Evolutionary conservation across 2,329 filamentous ascomycete species (phyloP).

Genomic region (Hymenoscyphus albidus): DNA sequence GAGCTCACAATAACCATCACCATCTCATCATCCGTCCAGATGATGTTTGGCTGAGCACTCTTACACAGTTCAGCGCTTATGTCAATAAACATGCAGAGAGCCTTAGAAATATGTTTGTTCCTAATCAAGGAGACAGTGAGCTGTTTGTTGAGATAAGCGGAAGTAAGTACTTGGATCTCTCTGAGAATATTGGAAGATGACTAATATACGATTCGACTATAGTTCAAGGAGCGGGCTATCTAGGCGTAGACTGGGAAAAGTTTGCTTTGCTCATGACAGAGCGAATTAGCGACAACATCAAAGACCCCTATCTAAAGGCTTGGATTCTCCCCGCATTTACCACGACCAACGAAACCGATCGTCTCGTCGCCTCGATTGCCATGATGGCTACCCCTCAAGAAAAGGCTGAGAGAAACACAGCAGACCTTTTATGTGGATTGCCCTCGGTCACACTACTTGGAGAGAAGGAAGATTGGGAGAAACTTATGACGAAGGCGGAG

Average conservation of each 20-base stretch:
- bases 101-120: constrained; percentile 42
- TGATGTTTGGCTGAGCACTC: constrained; percentile 50
- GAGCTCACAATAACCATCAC: constrained; percentile 44
- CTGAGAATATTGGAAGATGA: not conserved
- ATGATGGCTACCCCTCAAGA: constrained; percentile 50
- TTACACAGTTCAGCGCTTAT: constrained; percentile 45
- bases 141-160: constrained; percentile 25
- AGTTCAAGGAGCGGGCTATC: not conserved
- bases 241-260: constrained; percentile 29
- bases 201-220: not conserved
- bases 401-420: constrained; percentile 42
- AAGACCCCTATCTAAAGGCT: constrained; percentile 38
- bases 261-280: constrained; percentile 38
- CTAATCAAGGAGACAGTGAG: constrained; percentile 39
- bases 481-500: constrained; percentile 33
- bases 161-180: constrained; percentile 11
- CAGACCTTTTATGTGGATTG: constrained; percentile 41
- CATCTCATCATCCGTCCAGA: constrained; percentile 48
- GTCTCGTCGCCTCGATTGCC: constrained; percentile 41
- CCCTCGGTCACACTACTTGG: constrained; percentile 51
- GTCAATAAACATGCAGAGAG: constrained; percentile 45
- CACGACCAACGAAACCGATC: constrained; percentile 46
- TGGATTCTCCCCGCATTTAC: constrained; percentile 53
- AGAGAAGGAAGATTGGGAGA: constrained; percentile 43
- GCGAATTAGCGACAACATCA: constrained; percentile 40